Evolutionary conservation across 306 rosid genomes (phyloP).

Genomic region (Canavalia ensiformis): DNA sequence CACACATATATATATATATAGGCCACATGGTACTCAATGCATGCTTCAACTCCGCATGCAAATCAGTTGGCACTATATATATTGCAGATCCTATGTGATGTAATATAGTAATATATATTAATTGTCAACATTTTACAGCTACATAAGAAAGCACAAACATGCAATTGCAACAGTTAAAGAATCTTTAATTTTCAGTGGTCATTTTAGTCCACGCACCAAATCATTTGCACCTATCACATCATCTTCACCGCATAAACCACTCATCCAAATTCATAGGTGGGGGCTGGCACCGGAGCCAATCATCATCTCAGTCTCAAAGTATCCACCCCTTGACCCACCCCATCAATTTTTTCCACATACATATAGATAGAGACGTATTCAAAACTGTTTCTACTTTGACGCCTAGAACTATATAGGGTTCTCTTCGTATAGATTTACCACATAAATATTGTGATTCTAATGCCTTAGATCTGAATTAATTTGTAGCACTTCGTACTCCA

Average conservation of each 20-base stretch:
- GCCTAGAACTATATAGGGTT: no score
- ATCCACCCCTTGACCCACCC: conserved; percentile 9
- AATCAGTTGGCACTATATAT: conserved; percentile 37
- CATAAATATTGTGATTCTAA: no score
- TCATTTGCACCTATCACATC: conserved; percentile 63
- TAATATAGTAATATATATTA: not conserved
- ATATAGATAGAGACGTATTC: not conserved
- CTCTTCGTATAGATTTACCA: no score
- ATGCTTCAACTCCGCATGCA: conserved; percentile 62
- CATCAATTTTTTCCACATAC: conserved; percentile 1
- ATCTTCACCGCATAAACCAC: conserved; percentile 52
- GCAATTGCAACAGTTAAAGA: conserved; percentile 38
- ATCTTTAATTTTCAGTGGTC: conserved; percentile 22
- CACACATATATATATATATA: not conserved
- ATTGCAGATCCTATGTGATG: conserved; percentile 34
- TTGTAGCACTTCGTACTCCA: not conserved
- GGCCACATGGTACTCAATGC: conserved; percentile 46
- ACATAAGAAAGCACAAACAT: conserved; percentile 34
- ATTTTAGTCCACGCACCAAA: conserved; percentile 57
- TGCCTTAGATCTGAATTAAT: not conserved
- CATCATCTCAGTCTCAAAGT: conserved; percentile 44
- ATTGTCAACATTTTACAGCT: conserved; percentile 33
- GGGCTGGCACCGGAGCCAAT: conserved; percentile 42
- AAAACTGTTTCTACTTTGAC: not conserved
- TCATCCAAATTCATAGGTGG: conserved; percentile 38